phyloP scores from a whole-genome alignment of 305 asterid species.

The Withania somnifera region DNA sequence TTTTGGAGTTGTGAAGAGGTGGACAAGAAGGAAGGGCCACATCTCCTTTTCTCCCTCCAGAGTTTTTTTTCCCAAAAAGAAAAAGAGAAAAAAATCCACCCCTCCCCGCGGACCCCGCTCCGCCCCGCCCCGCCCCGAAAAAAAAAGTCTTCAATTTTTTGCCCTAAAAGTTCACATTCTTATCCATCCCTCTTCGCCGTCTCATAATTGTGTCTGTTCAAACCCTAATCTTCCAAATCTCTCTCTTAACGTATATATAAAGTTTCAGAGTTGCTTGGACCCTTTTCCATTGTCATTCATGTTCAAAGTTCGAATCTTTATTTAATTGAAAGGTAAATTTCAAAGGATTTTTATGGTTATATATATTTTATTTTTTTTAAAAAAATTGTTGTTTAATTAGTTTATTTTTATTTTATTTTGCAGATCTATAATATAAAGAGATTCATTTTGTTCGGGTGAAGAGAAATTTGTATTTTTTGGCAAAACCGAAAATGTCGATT shows the following conservation, averaged over 20 bases:
- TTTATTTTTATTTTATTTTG: background rate
- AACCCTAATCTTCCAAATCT: background rate
- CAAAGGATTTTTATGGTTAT: background rate
- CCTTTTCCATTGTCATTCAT: background rate
- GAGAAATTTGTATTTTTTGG: too few relatives aligned
- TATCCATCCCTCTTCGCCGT: slow-evolving; percentile 1
- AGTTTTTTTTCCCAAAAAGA: background rate
- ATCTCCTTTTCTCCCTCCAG: slow-evolving; percentile 4
- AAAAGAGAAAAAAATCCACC: too few relatives aligned
- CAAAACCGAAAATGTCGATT: too few relatives aligned
- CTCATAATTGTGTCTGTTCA: background rate
- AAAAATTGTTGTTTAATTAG: background rate
- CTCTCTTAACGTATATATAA: background rate
- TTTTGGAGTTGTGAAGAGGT: background rate
- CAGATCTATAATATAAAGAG: background rate
- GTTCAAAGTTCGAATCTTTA: background rate
- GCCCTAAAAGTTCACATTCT: background rate
- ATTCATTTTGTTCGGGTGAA: background rate
- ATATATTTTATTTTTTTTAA: background rate
- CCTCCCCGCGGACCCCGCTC: too few relatives aligned
- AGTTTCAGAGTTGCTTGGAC: background rate
- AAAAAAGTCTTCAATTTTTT: background rate
- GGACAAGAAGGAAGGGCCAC: slow-evolving; percentile 4
- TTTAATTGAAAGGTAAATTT: background rate
- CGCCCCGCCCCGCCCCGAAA: too few relatives aligned